Conservation (phyloP, 1,284 basidiomycete species). For the Lentinula novae-zelandiae region DNA sequence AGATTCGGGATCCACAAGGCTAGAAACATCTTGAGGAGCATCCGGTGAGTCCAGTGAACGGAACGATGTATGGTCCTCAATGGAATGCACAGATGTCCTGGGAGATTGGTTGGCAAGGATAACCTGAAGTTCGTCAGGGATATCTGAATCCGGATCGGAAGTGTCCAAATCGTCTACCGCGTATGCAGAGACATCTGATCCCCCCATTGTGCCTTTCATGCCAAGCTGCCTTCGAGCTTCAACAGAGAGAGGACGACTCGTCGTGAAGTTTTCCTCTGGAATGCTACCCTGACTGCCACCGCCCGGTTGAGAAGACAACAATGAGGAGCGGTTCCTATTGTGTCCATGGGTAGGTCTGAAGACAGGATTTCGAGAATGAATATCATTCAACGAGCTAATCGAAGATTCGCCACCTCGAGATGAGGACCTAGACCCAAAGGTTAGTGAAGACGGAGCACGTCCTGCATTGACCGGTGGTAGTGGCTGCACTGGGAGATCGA, state of each 20-base stretch:
- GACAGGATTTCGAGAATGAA: conserved; percentile 32
- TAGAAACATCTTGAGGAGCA: conserved; percentile 24
- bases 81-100: conserved; percentile 29
- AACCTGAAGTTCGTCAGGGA: conserved; percentile 67
- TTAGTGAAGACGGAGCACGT: conserved; percentile 38
- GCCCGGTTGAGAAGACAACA: conserved; percentile 24
- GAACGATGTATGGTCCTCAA: conserved; percentile 42
- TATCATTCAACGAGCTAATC: conserved; percentile 25
- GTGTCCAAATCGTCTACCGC: conserved; percentile 39
- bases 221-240: conserved; percentile 54
- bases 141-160: conserved; percentile 68
- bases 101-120: conserved; percentile 49
- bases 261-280: conserved; percentile 16
- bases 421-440: conserved; percentile 46
- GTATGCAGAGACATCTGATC: conserved; percentile 43
- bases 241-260: conserved; percentile 38
- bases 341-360: conserved; percentile 42
- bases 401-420: conserved; percentile 27
- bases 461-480: conserved; percentile 13
- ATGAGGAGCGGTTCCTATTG: conserved; percentile 34
- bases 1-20: conserved; percentile 28
- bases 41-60: conserved; percentile 33
- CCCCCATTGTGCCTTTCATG: conserved; percentile 62
- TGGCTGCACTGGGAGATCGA: conserved; percentile 7
- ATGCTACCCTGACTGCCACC: conserved; percentile 24